These are phyloP conservation scores for Gyrodon lividus DNA, from an alignment of 768 basidiomycete genomes.

Conservation along the genomic window DNA sequence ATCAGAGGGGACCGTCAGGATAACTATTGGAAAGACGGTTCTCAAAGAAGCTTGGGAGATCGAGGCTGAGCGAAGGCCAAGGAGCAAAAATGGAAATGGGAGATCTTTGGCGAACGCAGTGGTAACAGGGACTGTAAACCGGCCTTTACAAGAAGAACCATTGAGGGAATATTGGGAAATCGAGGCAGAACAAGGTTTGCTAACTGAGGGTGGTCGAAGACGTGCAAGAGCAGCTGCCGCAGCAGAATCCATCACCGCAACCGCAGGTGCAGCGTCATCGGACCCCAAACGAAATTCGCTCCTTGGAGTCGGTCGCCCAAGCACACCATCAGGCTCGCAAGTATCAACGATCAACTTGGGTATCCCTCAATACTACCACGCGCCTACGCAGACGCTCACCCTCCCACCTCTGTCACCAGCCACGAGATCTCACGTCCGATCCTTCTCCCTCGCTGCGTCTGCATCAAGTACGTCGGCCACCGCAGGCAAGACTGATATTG, in stretches of 20 bases:
- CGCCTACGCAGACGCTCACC: conserved; percentile 54
- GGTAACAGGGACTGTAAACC: neutral
- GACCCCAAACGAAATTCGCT: conserved; percentile 17
- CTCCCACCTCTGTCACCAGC: conserved; percentile 63
- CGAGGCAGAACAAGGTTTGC: conserved; percentile 70
- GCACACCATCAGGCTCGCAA: conserved; percentile 25
- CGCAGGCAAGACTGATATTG: conserved; percentile 39
- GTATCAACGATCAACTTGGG: conserved; percentile 35
- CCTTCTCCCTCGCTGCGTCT: conserved; percentile 54
- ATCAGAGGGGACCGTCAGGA: conserved; percentile 47
- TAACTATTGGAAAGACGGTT: conserved; percentile 69
- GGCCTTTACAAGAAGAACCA: conserved; percentile 26
- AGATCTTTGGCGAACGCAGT: conserved; percentile 28
- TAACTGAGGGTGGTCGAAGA: conserved; percentile 72
- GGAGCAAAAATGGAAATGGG: conserved; percentile 38
- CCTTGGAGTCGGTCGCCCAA: conserved; percentile 25
- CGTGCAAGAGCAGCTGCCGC: conserved; percentile 51
- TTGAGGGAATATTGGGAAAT: conserved; percentile 78
- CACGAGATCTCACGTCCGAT: conserved; percentile 51
- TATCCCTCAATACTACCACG: conserved; percentile 60
- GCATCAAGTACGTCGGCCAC: conserved; percentile 7
- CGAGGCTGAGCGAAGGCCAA: conserved; percentile 59
- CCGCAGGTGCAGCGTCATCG: conserved; percentile 1
- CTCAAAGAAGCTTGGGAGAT: conserved; percentile 79
- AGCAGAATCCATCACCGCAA: conserved; percentile 31